Evolutionary conservation across 208 protist genomes (phyloP), one percentile per base, ranked within the genome.

Genomic region (Blastocrithidia nonstop): DNA sequence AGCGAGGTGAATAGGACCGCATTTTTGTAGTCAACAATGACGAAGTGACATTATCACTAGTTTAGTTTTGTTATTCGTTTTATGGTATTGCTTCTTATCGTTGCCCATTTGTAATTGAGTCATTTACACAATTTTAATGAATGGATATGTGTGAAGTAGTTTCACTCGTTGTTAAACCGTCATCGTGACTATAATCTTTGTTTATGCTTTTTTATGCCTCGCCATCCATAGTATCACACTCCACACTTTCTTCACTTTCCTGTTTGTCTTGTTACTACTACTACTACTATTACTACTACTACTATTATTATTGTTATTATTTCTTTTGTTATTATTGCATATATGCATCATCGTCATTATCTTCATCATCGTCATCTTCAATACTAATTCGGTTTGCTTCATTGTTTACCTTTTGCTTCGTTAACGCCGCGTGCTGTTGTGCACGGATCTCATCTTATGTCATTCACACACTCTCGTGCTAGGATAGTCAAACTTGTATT

Each of bases 401-500:
- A 4, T 39, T 32, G 15, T 62, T 47, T n/a, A 37, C 31, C 31
- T 42, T 44, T 9, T 50, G 39, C 1, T 29, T 17, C 20, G 22
- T 19, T n/a, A 53, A 38, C 29, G 44, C 23, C 16, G 7, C 23
- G 1, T 42, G 21, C 6, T 28, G 7, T 7, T 26, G 20, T n/a
- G 16, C 35, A 20, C 23, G 44, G 28, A 79, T 42, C 42, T 79
- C 66, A 24, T 19, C 13, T 11, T 36, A 59, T 2, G 66, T 76
- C 71, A 80, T 80, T 64, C 66, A 80, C 3, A 54, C 46, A 17
- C 45, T 45, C 50, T 75, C 62, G 27, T 54, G 59, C 50, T 75
- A 66, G 1, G 63, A 73, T 2, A 80, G 47, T 67, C 71, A 80
- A 49, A 80, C 67, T 36, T 67, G 70, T 22, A 60, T 61, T 3